Evolutionary conservation across 257 asterid genomes (phyloP).

Genomic region (Solanum appendiculatum): DNA sequence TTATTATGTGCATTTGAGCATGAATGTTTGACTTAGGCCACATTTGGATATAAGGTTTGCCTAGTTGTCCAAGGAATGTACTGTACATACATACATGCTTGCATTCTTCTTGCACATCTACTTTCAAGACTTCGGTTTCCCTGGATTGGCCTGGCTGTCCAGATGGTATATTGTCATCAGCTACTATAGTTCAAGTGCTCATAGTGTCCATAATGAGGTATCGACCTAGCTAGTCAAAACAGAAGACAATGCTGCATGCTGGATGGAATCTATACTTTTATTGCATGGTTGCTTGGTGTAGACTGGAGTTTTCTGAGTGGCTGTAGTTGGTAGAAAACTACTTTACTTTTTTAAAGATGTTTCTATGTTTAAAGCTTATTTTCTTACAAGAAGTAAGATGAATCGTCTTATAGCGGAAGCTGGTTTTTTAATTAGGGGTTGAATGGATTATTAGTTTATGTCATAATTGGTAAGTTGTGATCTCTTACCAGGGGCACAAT

Average conservation of each 20-base stretch:
- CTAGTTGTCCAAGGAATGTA: neutral
- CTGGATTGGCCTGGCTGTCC: neutral
- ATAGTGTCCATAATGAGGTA: neutral
- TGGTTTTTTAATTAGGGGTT: neutral
- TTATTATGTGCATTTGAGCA: no score
- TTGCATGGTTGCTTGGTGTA: neutral
- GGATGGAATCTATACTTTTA: neutral
- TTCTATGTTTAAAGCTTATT: neutral
- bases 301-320: neutral
- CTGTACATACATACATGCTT: neutral
- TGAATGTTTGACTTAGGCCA: no score
- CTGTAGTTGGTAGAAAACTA: neutral
- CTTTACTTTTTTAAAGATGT: neutral
- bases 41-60: no score
- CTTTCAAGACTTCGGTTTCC: neutral
- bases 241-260: neutral
- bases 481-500: neutral
- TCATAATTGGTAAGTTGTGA: neutral
- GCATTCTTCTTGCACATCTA: neutral
- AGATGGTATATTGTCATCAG: neutral
- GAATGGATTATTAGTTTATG: neutral
- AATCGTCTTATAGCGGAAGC: neutral
- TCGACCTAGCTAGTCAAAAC: neutral
- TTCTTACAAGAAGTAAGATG: neutral
- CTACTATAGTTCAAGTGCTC: neutral